Evolutionary conservation across 1,284 basidiomycete species (phyloP).

Genomic region (Malassezia yamatoensis): DNA sequence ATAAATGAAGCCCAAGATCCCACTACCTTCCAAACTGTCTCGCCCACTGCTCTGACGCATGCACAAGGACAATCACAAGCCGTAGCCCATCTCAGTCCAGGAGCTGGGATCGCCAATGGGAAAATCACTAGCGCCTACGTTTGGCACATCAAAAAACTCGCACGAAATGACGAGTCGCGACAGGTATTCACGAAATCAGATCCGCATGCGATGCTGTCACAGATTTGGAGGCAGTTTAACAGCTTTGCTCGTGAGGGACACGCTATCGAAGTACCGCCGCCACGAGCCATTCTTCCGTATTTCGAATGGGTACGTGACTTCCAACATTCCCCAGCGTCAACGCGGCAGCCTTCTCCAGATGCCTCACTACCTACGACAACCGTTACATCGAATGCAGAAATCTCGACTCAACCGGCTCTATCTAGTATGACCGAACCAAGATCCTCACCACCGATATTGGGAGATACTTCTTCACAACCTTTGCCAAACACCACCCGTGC

Average conservation of each 20-base stretch:
- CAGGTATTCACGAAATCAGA: not conserved
- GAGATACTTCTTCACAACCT: too few relatives aligned
- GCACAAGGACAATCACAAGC: not conserved
- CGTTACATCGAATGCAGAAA: too few relatives aligned
- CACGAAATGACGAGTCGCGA: not conserved
- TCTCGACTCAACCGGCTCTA: too few relatives aligned
- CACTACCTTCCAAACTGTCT: not conserved
- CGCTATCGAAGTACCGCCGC: slow-evolving; percentile 23
- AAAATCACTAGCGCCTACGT: slow-evolving; percentile 5
- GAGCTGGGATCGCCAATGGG: not conserved
- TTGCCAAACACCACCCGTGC: not conserved
- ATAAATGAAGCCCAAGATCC: not conserved
- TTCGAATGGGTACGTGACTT: slow-evolving; percentile 42
- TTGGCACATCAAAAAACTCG: slow-evolving; percentile 11
- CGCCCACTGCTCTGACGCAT: not conserved
- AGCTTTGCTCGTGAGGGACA: slow-evolving; percentile 26
- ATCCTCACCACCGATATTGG: not conserved
- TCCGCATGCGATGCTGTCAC: not conserved
- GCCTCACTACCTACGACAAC: not conserved
- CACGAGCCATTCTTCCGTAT: slow-evolving; percentile 24
- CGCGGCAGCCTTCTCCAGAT: not conserved
- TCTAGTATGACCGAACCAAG: not conserved
- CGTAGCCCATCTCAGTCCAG: not conserved
- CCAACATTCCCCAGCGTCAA: slow-evolving; percentile 1
- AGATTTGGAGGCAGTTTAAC: slow-evolving; percentile 38